Base-by-base conservation (phyloP, 1,284 basidiomycete species). In the Cronartium quercuum region DNA sequence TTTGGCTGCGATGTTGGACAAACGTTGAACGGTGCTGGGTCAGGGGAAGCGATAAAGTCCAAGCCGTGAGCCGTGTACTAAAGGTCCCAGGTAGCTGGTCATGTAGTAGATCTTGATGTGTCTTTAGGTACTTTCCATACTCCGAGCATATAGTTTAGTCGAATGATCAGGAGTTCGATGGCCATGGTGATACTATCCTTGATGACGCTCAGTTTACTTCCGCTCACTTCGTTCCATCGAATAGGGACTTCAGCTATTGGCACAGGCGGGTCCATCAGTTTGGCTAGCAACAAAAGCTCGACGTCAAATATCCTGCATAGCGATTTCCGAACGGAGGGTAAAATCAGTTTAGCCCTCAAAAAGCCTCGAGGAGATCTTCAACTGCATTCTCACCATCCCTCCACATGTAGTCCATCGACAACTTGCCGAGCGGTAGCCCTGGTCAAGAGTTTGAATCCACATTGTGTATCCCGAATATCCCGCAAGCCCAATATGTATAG, bases 381-480 rank as follows among this genome's bases (percentile, higher is more conserved):
- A 63, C n/a, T 13, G 5, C 47, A 29, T 44, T 64, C 69, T n/a
- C 18, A 71, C 69, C 69, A 71, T 71, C 69, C 69, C 65, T 71
- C 69, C 15, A 71, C 69, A 71, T 71, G 69, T n/a, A 71, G 51
- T 21, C 69, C 69, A n/a, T 58, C 37, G 15, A 71, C 13, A 3
- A 71, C 40, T 35, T 63, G 35, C 6, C 61, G 38, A 3, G 69
- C 69, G 1, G 69, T 55, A 21, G 60, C 61, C 58, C 69, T 12
- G 24, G 69, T 71, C 42, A 71, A 62, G 35, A 84, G 81, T 83
- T 97, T 96, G 87, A 97, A 97, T 47, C 94, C 94, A 81, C 94
- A 96, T 82, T 96, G 94, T 24, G 94, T 97, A 83, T 96, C 94
- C 41, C 89, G 87, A 78, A 96, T 91, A 79, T 91, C 88, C 5